Evolutionary conservation across 768 basidiomycete species (phyloP), one percentile per base, ranked within the genome.

Genomic region (Boletus patriciae): DNA sequence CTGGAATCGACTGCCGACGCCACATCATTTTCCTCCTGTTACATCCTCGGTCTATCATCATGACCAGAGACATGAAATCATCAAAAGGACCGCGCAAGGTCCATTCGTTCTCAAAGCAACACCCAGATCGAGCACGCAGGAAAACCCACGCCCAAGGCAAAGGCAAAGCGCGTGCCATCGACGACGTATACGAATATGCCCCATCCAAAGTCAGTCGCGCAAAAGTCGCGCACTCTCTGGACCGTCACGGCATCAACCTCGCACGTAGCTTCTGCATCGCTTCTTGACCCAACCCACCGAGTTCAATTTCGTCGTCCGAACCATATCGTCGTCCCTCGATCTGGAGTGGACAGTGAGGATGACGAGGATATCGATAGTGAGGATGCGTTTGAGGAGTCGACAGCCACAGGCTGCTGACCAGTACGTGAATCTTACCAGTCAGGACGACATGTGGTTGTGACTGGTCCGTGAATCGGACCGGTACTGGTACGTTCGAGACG

Each of bases 321-420:
- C 73, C 77, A 62, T 55, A 6, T 19, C 58, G 54, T 43, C 66
- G 59, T 4, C 64, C 61, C 65, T 75, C 40, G 66, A 57, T 5
- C 25, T 7, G 52, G 36, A 59, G 78, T 91, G 61, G 84, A 78
- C 34, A 83, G 81, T 58, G 84, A 74, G 1, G 89, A 94, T 60
- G 92, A 94, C 65, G 91, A 94, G 66, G 91, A 94, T 58, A 82
- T 94, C 44, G 89, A 92, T 57, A 88, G 86, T 59, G 93, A 94
- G 64, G 86, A 79, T 59, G 92, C 90, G 2, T 90, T 92, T 57
- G 89, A 91, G 58, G 88, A 90, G 67, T n/a, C n/a, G n/a, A n/a
- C n/a, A n/a, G n/a, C n/a, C n/a, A n/a, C n/a, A n/a, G n/a, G n/a
- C n/a, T n/a, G n/a, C n/a, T n/a, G n/a, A n/a, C n/a, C n/a, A n/a